Evolutionary conservation across 805 yeast species (phyloP).

Genomic region (Suhomyces tanzawaensis): DNA sequence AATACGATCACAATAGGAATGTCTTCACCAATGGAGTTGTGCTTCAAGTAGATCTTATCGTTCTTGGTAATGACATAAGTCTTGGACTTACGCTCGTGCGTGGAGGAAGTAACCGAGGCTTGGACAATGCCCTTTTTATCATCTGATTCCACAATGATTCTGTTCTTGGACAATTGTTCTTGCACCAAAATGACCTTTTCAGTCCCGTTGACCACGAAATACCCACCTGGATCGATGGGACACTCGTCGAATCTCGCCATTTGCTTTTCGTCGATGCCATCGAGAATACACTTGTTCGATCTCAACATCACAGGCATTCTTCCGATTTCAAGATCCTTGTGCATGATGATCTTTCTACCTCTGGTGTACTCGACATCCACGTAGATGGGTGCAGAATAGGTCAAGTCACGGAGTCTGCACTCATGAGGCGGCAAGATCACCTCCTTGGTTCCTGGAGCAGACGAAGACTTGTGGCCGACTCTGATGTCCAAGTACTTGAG

Average conservation of each 20-base stretch:
- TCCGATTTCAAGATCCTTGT: constrained; percentile 89
- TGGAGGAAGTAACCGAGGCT: constrained; percentile 96
- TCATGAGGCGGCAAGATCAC: constrained; percentile 86
- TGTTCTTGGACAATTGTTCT: constrained; percentile 93
- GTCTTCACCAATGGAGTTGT: constrained; percentile 93
- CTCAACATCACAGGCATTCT: constrained; percentile 99
- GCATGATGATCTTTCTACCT: constrained; percentile 88
- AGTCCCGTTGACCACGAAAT: constrained; percentile 95
- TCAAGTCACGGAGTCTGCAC: constrained; percentile 89
- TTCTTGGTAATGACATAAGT: constrained; percentile 93
- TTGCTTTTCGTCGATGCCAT: constrained; percentile 70
- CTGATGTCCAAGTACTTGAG: constrained; percentile 89
- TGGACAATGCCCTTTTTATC: constrained; percentile 92
- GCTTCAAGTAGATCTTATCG: constrained; percentile 85
- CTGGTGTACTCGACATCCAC: constrained; percentile 97
- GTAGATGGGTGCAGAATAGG: constrained; percentile 91
- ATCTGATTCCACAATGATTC: constrained; percentile 97
- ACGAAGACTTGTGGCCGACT: constrained; percentile 76
- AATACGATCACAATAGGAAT: constrained; percentile 89
- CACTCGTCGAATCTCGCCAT: constrained; percentile 93
- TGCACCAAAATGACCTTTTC: constrained; percentile 96
- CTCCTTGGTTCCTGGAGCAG: constrained; percentile 49
- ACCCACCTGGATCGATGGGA: constrained; percentile 98
- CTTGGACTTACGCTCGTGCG: constrained; percentile 97
- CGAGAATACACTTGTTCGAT: constrained; percentile 84